Evolutionary conservation across 371 early-diverging fungal genomes (phyloP).

Genomic region (Capniomyces stellatus): DNA sequence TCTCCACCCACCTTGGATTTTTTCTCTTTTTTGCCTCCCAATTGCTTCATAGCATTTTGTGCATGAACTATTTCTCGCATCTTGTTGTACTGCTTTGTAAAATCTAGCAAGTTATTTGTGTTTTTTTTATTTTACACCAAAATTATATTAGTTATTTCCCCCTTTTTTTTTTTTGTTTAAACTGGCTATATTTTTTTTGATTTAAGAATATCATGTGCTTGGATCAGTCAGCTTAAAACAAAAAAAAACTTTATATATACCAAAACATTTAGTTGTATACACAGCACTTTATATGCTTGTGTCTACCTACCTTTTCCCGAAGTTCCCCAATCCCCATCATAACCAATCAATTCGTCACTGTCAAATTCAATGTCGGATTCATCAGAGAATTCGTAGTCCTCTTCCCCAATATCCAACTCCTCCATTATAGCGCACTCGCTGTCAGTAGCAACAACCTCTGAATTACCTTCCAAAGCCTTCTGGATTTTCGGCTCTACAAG

Average conservation of each 20-base stretch:
- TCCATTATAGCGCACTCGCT: neutral
- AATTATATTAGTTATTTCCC: no score
- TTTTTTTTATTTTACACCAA: no score
- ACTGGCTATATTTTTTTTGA: neutral
- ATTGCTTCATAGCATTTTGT: slow-evolving; percentile 2
- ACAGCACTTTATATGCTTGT: no score
- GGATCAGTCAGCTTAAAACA: no score
- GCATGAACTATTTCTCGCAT: slow-evolving; percentile 31
- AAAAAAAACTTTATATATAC: no score
- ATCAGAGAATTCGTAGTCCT: slow-evolving; percentile 9
- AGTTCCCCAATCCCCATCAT: slow-evolving; percentile 25
- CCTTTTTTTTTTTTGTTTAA: neutral
- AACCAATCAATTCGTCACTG: slow-evolving; percentile 19
- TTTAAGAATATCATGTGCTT: no score
- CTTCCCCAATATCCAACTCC: slow-evolving; percentile 3
- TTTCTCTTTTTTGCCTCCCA: neutral
- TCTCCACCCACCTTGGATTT: slow-evolving; percentile 11
- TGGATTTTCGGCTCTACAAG: neutral
- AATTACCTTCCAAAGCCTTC: neutral
- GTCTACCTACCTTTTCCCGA: slow-evolving; percentile 13
- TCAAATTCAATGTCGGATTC: slow-evolving; percentile 12
- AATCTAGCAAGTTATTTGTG: slow-evolving; percentile 28
- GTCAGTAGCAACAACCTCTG: neutral
- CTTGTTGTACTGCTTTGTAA: slow-evolving; percentile 84
- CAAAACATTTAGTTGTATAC: no score